Base-by-base conservation (phyloP, 345 rosid species). In the Microcos paniculata region DNA sequence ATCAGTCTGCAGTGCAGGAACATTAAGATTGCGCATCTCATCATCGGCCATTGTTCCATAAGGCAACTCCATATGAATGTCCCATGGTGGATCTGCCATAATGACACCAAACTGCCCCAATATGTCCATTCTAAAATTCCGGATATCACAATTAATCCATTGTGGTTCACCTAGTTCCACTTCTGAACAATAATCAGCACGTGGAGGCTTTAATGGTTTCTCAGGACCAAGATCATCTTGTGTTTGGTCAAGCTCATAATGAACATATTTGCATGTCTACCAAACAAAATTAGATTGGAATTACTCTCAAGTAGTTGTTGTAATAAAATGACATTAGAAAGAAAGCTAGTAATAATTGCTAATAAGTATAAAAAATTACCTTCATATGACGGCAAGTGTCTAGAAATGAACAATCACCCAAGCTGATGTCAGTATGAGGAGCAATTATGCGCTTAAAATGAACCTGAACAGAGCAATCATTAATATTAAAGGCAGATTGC, bases 51-150 rank as follows among this genome's bases (percentile, higher is more conserved):
- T 96, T 30, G 99, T 96, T 68, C 99, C 99, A 84, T 96, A 96
- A 77, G 99, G 99, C 82, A 96, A 85, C 80, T 96, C 99, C 99
- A 96, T 96, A 80, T 96, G 99, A 85, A 96, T 96, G 73, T 93
- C 99, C 99, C 99, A 96, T 1, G 99, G 99, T 3, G 99, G 99
- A 85, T 96, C 99, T 26, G 99, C 98, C 99, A 96, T 96, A 62
- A 96, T 94, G 73, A 96, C 97, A 76, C 99, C 99, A 68, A 93
- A 93, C 52, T 92, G 91, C 62, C 99, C 99, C 80, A 96, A 86
- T 82, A 96, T 92, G 84, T 96, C 98, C 99, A 96, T 92, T 81
- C 97, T 83, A 71, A 96, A 96, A 33, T 68, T 79, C 52, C 99
- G 92, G 70, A 96, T 96, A 80, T 96, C 99, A 73, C 99, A 93